Evolutionary conservation across 192 early-diverging fungal species (phyloP).

Genomic region (Linnemannia hyalina): DNA sequence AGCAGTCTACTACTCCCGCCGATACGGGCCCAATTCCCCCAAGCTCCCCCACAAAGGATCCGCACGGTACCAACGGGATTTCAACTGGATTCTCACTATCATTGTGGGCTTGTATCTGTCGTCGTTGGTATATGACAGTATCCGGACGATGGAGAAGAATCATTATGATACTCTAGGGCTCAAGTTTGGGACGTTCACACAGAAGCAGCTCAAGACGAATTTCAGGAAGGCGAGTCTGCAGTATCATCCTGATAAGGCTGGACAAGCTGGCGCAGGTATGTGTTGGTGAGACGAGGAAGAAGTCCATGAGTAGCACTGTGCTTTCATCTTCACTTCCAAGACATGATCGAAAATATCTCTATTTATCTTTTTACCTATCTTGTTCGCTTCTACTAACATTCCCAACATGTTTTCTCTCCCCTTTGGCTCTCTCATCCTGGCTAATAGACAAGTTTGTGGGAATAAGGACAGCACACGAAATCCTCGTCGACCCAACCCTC

Average conservation of each 20-base stretch:
- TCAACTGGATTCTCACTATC: not conserved
- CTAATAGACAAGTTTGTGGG: slow-evolving; percentile 13
- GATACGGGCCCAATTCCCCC: not conserved
- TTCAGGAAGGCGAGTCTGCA: slow-evolving; percentile 21
- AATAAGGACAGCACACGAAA: slow-evolving; percentile 21
- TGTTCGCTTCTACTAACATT: not conserved
- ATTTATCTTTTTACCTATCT: too few relatives aligned
- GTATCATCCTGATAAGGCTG: slow-evolving; percentile 41
- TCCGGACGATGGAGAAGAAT: not conserved
- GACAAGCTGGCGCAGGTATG: not conserved
- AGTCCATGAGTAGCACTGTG: too few relatives aligned
- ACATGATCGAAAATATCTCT: not conserved
- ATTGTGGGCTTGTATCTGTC: slow-evolving; percentile 1
- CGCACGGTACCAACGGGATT: not conserved
- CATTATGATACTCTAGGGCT: slow-evolving; percentile 16
- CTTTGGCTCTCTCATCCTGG: not conserved
- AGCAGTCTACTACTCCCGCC: not conserved
- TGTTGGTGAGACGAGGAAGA: too few relatives aligned
- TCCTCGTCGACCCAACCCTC: slow-evolving; percentile 11
- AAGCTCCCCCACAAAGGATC: slow-evolving; percentile 8
- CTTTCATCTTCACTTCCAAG: too few relatives aligned
- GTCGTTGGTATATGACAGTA: not conserved
- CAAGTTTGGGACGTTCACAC: slow-evolving; percentile 3
- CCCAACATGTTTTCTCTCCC: not conserved
- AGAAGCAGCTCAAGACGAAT: slow-evolving; percentile 24